Conservation (phyloP, 2,329 filamentous ascomycete species). For the Alternaria consortialis region DNA sequence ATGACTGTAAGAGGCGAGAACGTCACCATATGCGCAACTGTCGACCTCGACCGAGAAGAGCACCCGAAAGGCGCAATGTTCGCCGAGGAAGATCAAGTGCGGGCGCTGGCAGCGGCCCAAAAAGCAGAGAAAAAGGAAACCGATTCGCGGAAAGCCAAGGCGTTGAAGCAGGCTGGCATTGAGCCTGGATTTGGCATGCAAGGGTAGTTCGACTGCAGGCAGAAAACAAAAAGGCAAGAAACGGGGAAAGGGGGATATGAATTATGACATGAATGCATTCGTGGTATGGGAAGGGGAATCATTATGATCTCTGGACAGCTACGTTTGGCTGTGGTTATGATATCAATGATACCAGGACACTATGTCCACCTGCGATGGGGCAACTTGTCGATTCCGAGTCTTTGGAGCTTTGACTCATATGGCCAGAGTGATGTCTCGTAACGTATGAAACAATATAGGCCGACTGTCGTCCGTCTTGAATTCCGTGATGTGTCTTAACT, state of each 20-base stretch:
- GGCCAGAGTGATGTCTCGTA: background rate
- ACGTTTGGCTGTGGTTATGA: conserved; percentile 16
- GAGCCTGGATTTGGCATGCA: conserved; percentile 82
- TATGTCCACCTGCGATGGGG: conserved; percentile 18
- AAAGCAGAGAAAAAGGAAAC: conserved; percentile 74
- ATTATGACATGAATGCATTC: conserved; percentile 12
- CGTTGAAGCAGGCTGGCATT: conserved; percentile 60
- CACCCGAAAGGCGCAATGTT: conserved; percentile 77
- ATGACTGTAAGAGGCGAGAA: conserved; percentile 97
- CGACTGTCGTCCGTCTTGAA: background rate
- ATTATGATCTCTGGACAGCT: conserved; percentile 11
- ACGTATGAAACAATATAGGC: background rate
- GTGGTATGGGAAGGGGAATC: conserved; percentile 2
- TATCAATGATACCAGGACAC: conserved; percentile 25
- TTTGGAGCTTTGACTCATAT: background rate
- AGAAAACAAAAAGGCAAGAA: background rate
- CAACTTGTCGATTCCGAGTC: background rate
- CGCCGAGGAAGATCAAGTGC: conserved; percentile 74
- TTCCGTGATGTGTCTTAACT: background rate
- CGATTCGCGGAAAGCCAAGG: conserved; percentile 70
- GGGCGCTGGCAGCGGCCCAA: conserved; percentile 75
- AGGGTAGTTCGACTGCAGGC: conserved; percentile 18
- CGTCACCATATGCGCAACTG: conserved; percentile 93
- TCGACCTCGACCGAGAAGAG: conserved; percentile 96
- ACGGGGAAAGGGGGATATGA: conserved; percentile 1